These are phyloP conservation scores for Coemansia sp. DNA, from an alignment of 192 early-diverging fungal genomes.

Conservation along the genomic window DNA sequence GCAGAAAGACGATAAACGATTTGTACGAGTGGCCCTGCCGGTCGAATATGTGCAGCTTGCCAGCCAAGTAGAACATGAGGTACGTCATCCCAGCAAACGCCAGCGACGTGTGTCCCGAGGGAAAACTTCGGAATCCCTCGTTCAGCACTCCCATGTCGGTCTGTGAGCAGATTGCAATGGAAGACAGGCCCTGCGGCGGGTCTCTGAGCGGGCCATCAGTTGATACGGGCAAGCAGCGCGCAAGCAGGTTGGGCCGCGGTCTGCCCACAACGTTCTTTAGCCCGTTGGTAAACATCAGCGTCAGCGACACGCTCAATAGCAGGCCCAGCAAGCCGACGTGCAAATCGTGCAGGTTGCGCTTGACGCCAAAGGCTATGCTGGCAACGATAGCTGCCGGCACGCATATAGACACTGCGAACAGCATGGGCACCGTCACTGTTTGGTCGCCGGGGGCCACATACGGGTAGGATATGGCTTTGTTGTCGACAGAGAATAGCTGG, in stretches of 20 bases:
- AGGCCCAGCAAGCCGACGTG: constrained; percentile 52
- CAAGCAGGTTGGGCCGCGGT: constrained; percentile 66
- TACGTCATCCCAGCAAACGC: constrained; percentile 71
- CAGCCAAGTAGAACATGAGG: constrained; percentile 65
- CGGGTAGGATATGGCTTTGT: constrained; percentile 66
- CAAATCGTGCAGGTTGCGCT: constrained; percentile 46
- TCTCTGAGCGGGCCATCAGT: constrained; percentile 26
- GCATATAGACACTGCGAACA: constrained; percentile 32
- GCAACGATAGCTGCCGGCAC: constrained; percentile 24
- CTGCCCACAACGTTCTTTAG: constrained; percentile 60
- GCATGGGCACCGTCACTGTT: constrained; percentile 42
- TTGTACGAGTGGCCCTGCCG: constrained; percentile 56
- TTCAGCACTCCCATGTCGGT: constrained; percentile 51
- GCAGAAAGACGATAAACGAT: constrained; percentile 57
- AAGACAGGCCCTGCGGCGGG: constrained; percentile 62
- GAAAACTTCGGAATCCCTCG: constrained; percentile 84
- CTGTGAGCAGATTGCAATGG: constrained; percentile 62
- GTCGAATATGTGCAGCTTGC: constrained; percentile 70
- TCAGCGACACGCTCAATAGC: constrained; percentile 53
- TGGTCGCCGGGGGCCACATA: constrained; percentile 42
- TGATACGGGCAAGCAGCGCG: constrained; percentile 34
- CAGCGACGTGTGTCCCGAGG: constrained; percentile 83
- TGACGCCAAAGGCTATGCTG: constrained; percentile 16
- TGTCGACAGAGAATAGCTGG: constrained; percentile 66
- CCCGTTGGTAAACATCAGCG: constrained; percentile 53